Evolutionary conservation across 768 basidiomycete genomes (phyloP).

Genomic region (Boletus coccyginus): DNA sequence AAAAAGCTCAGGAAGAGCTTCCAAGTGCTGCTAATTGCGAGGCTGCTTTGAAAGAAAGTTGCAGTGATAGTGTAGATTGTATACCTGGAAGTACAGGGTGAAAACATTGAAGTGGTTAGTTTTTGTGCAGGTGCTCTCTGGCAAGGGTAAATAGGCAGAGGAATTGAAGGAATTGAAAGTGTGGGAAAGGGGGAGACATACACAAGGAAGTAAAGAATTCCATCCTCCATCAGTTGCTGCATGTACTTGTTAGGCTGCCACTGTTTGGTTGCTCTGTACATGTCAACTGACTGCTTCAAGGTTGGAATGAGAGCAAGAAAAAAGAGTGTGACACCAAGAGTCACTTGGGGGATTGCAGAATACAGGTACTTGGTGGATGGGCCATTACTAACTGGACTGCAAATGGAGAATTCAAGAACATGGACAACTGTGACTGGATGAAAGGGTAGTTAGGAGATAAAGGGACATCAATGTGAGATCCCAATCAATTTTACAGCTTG

Average conservation of each 20-base stretch:
- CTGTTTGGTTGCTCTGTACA: slow-evolving; percentile 4
- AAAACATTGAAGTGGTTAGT: background rate
- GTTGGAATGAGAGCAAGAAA: background rate
- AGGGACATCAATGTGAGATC: too few relatives aligned
- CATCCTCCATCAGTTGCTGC: background rate
- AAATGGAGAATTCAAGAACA: too few relatives aligned
- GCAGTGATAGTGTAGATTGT: background rate
- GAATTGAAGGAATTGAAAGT: background rate
- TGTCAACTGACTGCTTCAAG: background rate
- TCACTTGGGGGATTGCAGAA: background rate
- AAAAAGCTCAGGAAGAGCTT: background rate
- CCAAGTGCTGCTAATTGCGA: background rate
- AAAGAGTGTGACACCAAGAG: background rate
- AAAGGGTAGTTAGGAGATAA: too few relatives aligned
- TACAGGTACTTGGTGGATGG: background rate
- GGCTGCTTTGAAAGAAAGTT: too few relatives aligned
- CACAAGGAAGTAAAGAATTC: slow-evolving; percentile 1
- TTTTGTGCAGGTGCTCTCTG: background rate
- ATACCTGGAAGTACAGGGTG: background rate
- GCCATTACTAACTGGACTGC: too few relatives aligned
- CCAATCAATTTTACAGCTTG: too few relatives aligned
- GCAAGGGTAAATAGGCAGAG: background rate
- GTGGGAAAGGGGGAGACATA: background rate
- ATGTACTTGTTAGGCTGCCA: slow-evolving; percentile 9
- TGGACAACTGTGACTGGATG: too few relatives aligned